Base-by-base conservation (phyloP, 148 eudicot species). In the Silene uniflora region DNA sequence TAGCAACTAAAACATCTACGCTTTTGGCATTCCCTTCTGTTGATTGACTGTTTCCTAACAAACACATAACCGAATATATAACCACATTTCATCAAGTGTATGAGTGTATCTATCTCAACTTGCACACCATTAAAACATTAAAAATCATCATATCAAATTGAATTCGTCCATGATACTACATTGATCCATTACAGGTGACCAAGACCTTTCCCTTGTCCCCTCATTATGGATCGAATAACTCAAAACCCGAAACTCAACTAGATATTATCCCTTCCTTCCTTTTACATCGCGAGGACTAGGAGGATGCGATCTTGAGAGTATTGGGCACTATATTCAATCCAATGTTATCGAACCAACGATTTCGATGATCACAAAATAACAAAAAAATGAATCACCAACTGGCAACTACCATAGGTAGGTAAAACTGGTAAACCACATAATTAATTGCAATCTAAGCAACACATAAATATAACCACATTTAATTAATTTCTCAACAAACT, bases 391-490 rank as follows among this genome's bases (percentile, higher is more conserved):
- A 61, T 46, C 59, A 73, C 74, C n/a, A n/a, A n/a, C n/a, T n/a
- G n/a, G 5, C 58, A 23, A 64, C 68, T 24, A 47, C 21, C 63
- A 74, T 67, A 54, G 27, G 52, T 63, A 73, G 65, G 58, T 23
- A 80, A 70, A 56, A 39, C 24, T 44, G 59, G 46, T 44, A 32
- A 55, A 72, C 46, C 39, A 63, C 16, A 65, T 29, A 65, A 13
- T 67, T 61, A 66, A 79, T 22, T 56, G 46, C 71, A 80, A 80
- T 73, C 65, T 27, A 76, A 65, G 71, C 54, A 84, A 81, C 13
- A 16, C 62, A 55, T 25, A 73, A 55, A 60, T n/a, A 75, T 63
- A 55, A 67, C 61, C 22, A 32, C 29, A 69, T 82, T 71, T 75
- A 46, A 61, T 71, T 67, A 49, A 75, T 75, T 76, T 56, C 13